Conservation (phyloP, 208 protist genomes). For the Leishmania braziliensis region DNA sequence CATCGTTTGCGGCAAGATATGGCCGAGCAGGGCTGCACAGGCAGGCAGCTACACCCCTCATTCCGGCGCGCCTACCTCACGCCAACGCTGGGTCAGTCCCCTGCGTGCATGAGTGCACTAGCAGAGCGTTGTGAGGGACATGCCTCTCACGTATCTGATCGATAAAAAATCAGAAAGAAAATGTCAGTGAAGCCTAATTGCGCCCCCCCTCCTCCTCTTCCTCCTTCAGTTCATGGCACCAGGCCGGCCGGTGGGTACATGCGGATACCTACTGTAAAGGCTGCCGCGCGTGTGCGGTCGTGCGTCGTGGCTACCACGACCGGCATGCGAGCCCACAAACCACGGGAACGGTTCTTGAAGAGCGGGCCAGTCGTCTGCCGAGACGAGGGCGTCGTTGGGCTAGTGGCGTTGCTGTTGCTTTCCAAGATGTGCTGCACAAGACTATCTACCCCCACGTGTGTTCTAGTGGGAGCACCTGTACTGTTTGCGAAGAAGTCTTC, state of each 20-base stretch:
- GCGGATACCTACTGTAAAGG: constrained; percentile 59
- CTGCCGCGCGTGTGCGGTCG: constrained; percentile 41
- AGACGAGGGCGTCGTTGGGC: neutral
- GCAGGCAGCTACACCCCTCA: neutral
- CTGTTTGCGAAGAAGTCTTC: constrained; percentile 6
- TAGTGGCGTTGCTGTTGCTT: constrained; percentile 1
- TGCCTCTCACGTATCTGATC: neutral
- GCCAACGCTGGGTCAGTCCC: neutral
- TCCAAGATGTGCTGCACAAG: constrained; percentile 45
- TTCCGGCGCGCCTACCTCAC: neutral
- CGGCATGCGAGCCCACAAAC: constrained; percentile 46
- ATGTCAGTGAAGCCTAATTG: neutral
- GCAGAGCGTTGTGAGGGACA: neutral
- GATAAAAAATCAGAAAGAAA: neutral
- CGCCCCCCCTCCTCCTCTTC: neutral
- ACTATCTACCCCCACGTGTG: constrained; percentile 27
- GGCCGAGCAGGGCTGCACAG: neutral
- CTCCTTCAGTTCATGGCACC: constrained; percentile 1
- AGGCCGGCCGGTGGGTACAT: constrained; percentile 63
- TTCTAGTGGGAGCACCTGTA: neutral
- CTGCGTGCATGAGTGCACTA: neutral
- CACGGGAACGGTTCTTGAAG: constrained; percentile 53
- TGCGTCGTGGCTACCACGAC: constrained; percentile 66
- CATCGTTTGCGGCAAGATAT: neutral
- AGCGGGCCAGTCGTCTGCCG: constrained; percentile 29